These are phyloP conservation scores for Coemansia sp. DNA, from an alignment of 192 early-diverging fungal species.

Conservation along the genomic window DNA sequence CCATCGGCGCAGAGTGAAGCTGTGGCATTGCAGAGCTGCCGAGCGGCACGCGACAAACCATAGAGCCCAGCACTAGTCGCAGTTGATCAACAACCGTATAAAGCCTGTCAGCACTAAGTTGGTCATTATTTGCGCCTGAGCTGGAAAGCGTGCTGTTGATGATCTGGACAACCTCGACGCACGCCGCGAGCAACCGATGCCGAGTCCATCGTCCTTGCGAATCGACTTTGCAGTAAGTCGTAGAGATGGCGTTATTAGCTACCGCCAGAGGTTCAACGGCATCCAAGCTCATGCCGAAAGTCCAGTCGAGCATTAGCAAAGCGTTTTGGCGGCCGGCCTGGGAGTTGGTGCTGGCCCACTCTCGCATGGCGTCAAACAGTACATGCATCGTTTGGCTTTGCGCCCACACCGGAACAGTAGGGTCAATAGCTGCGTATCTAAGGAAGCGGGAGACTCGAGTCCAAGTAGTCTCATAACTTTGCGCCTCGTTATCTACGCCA, in stretches of 20 bases:
- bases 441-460: conserved; percentile 4
- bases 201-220: conserved; percentile 16
- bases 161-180: conserved; percentile 7
- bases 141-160: neutral
- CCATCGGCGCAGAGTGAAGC: neutral
- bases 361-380: conserved; percentile 13
- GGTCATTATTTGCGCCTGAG: neutral
- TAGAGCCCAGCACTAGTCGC: conserved; percentile 16
- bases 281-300: conserved; percentile 8
- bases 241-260: neutral
- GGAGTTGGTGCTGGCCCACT: conserved; percentile 6
- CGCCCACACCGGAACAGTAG: conserved; percentile 37
- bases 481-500: neutral
- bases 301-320: conserved; percentile 22
- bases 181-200: conserved; percentile 10
- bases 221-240: conserved; percentile 6
- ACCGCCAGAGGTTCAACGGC: neutral
- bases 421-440: conserved; percentile 19
- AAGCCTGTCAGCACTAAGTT: neutral
- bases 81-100: neutral
- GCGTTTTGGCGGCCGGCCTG: neutral
- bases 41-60: conserved; percentile 1
- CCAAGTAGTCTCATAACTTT: conserved; percentile 12
- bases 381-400: conserved; percentile 14
- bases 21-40: neutral